A percentile compares a stretch with the other conserved stretches of the same genome.
Conservation (phyloP, 257 asterid species). For the Schizonepeta tenuifolia region DNA sequence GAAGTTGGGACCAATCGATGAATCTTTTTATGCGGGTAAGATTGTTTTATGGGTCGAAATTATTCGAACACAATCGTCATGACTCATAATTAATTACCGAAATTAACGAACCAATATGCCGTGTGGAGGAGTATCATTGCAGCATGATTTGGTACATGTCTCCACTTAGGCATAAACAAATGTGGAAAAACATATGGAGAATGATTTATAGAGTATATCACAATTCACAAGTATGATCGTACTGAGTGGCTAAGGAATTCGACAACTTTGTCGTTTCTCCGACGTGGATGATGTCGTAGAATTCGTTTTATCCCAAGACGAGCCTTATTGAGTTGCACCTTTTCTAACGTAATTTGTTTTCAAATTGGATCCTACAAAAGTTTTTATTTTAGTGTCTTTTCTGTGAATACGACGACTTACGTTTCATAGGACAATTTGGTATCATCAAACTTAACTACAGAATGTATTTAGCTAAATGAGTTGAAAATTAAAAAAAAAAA, state of each 20-base stretch:
- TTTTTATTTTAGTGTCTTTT: too few species aligned
- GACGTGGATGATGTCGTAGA: neutral
- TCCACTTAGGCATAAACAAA: neutral
- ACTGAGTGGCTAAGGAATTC: neutral
- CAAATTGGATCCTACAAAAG: neutral
- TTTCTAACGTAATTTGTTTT: neutral
- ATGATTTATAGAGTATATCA: neutral
- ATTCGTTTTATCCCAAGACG: neutral
- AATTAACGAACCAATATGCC: too few species aligned
- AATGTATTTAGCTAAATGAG: too few species aligned
- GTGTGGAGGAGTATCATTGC: neutral
- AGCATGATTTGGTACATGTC: neutral
- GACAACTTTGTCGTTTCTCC: neutral
- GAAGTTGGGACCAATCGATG: too few species aligned
- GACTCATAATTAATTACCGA: too few species aligned
- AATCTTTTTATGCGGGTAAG: too few species aligned
- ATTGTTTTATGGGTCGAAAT: too few species aligned
- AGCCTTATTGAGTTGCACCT: neutral
- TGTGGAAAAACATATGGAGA: neutral
- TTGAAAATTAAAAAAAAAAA: too few species aligned
- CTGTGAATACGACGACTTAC: neutral
- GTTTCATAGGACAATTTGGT: neutral
- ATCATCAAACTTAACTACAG: neutral
- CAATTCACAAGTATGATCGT: neutral
- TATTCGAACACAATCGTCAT: too few species aligned